phyloP scores from a whole-genome alignment of 805 yeast genomes.

The Saturnispora bothae region DNA sequence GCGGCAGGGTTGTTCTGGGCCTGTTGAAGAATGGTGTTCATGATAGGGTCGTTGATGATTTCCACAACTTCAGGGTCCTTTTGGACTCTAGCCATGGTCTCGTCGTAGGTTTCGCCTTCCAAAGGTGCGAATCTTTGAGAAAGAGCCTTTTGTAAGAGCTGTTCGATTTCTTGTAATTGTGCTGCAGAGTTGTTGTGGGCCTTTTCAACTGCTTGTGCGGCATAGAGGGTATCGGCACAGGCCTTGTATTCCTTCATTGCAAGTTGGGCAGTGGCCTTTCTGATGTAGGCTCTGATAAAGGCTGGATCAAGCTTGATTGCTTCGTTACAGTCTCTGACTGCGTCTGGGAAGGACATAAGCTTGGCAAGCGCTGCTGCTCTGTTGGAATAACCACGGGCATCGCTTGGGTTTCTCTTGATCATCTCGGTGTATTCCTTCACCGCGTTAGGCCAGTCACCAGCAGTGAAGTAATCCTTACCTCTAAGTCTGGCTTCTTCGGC shows the following conservation, averaged over 20 bases:
- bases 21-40: constrained; percentile 90
- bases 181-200: constrained; percentile 46
- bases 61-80: constrained; percentile 91
- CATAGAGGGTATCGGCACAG: constrained; percentile 71
- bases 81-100: constrained; percentile 81
- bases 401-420: constrained; percentile 94
- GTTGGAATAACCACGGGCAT: constrained; percentile 93
- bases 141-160: constrained; percentile 65
- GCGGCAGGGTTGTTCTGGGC: constrained; percentile 96
- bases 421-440: constrained; percentile 92
- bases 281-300: constrained; percentile 88
- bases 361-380: constrained; percentile 96
- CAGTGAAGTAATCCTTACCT: constrained; percentile 83
- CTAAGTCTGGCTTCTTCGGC: constrained; percentile 92
- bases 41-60: constrained; percentile 87
- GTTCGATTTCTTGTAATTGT: constrained; percentile 64
- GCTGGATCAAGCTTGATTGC: constrained; percentile 85
- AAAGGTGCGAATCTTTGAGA: constrained; percentile 69
- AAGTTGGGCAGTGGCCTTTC: constrained; percentile 91
- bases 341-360: constrained; percentile 95
- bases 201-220: constrained; percentile 66
- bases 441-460: constrained; percentile 94
- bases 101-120: constrained; percentile 88
- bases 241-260: constrained; percentile 80
- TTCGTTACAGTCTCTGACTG: constrained; percentile 78